These are phyloP conservation scores for Mucor mucedo DNA, from an alignment of 371 early-diverging fungal species.

Conservation along the genomic window DNA sequence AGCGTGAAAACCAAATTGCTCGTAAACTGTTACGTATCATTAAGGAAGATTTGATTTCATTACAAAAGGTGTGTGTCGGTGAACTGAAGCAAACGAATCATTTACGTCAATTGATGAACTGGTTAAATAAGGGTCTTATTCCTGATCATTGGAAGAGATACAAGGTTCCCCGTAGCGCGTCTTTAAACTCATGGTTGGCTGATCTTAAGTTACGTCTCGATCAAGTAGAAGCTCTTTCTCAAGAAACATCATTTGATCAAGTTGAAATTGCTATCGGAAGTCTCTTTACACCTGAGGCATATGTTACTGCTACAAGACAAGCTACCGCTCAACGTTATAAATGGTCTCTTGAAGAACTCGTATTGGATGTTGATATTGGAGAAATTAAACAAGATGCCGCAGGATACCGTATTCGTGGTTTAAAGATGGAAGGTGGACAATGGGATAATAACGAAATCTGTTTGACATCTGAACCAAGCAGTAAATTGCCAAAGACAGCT, in stretches of 20 bases:
- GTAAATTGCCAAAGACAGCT: slow-evolving; percentile 47
- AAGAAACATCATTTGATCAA: slow-evolving; percentile 42
- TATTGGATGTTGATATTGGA: slow-evolving; percentile 55
- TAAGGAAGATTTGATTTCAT: slow-evolving; percentile 67
- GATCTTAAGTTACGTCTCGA: slow-evolving; percentile 75
- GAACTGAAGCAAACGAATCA: slow-evolving; percentile 88
- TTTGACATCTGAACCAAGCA: slow-evolving; percentile 56
- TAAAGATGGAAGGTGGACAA: slow-evolving; percentile 75
- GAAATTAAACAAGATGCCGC: slow-evolving; percentile 18
- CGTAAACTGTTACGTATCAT: slow-evolving; percentile 65
- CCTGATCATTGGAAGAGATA: slow-evolving; percentile 83
- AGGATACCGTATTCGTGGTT: slow-evolving; percentile 47
- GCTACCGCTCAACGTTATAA: slow-evolving; percentile 73
- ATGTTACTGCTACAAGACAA: slow-evolving; percentile 91
- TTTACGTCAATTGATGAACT: slow-evolving; percentile 69
- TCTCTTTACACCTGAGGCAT: slow-evolving; percentile 91
- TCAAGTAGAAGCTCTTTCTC: slow-evolving; percentile 65
- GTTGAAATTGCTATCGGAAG: slow-evolving; percentile 85
- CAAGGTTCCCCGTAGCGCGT: slow-evolving; percentile 66
- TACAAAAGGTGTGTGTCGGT: slow-evolving; percentile 75
- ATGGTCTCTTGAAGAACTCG: slow-evolving; percentile 76
- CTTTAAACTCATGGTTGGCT: slow-evolving; percentile 74
- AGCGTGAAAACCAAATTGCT: slow-evolving; percentile 78
- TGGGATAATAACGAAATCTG: slow-evolving; percentile 58
- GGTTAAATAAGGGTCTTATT: slow-evolving; percentile 75